phyloP scores from a whole-genome alignment of 768 basidiomycete species.

The Glaciozyma martinii region DNA sequence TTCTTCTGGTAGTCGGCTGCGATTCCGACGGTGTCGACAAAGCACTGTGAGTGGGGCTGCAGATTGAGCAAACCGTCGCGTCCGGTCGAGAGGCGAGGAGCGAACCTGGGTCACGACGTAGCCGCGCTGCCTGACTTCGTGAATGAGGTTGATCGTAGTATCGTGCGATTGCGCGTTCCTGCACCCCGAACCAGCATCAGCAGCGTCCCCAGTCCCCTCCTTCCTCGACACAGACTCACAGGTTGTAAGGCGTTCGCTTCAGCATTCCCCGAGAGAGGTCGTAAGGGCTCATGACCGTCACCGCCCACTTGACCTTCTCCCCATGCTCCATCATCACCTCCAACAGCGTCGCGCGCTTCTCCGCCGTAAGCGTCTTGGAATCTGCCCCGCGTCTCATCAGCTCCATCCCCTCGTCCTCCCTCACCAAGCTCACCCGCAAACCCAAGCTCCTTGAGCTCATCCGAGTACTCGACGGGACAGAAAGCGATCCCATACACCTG shows the following conservation, averaged over 20 bases:
- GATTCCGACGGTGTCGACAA: slow-evolving; percentile 87
- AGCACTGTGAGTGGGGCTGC: slow-evolving; percentile 51
- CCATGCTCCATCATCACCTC: slow-evolving; percentile 53
- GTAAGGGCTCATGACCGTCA: slow-evolving; percentile 63
- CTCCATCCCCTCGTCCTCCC: background rate
- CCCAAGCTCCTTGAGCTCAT: slow-evolving; percentile 65
- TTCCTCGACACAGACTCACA: slow-evolving; percentile 39
- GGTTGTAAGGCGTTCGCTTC: slow-evolving; percentile 65
- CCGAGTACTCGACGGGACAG: slow-evolving; percentile 69
- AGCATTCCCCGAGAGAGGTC: slow-evolving; percentile 90
- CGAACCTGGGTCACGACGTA: slow-evolving; percentile 68
- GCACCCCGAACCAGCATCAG: background rate
- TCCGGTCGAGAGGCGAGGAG: background rate
- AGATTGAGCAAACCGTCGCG: background rate
- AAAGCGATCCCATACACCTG: slow-evolving; percentile 94
- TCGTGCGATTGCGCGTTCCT: slow-evolving; percentile 73
- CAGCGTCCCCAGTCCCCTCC: background rate
- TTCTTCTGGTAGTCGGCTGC: slow-evolving; percentile 76
- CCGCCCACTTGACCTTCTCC: slow-evolving; percentile 37
- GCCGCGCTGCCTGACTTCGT: slow-evolving; percentile 69
- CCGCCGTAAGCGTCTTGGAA: slow-evolving; percentile 78
- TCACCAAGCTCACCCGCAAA: slow-evolving; percentile 63
- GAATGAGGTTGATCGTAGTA: slow-evolving; percentile 80
- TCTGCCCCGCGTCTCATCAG: slow-evolving; percentile 47
- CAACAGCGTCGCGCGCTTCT: slow-evolving; percentile 57